A percentile compares a stretch with the other conserved stretches of the same genome.
Conservation (phyloP, 768 basidiomycete species). For the Galerina sulciceps region DNA sequence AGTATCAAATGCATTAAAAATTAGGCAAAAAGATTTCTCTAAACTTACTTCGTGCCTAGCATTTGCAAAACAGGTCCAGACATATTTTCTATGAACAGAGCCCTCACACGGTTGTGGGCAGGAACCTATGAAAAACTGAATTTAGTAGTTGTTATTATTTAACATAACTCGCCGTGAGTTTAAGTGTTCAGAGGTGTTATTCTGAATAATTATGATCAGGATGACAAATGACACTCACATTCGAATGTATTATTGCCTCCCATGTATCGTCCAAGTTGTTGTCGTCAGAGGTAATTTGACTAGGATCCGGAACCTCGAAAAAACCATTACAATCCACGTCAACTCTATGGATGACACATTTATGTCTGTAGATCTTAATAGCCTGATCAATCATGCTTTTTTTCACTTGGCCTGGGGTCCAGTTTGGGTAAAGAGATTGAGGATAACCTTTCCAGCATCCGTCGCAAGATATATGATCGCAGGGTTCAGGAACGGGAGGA, state of each 20-base stretch:
- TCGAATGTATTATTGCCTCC: slow-evolving; percentile 33
- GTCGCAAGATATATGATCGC: slow-evolving; percentile 5
- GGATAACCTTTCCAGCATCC: slow-evolving; percentile 11
- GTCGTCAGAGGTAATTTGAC: slow-evolving; percentile 21
- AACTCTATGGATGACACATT: slow-evolving; percentile 41
- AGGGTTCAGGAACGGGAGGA: slow-evolving; percentile 7
- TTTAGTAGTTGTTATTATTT: neutral
- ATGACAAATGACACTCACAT: slow-evolving; percentile 33
- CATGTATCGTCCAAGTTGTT: slow-evolving; percentile 37
- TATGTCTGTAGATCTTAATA: slow-evolving; percentile 26
- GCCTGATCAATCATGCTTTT: slow-evolving; percentile 4
- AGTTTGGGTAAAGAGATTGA: slow-evolving; percentile 14
- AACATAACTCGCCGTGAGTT: neutral
- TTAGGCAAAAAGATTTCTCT: slow-evolving; percentile 47
- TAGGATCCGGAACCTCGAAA: slow-evolving; percentile 35
- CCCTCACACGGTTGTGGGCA: slow-evolving; percentile 44
- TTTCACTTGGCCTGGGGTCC: slow-evolving; percentile 8
- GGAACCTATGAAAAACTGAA: slow-evolving; percentile 31
- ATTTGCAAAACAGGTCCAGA: slow-evolving; percentile 60
- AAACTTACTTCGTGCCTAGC: slow-evolving; percentile 56
- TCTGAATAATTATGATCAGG: neutral
- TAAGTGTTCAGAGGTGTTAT: neutral
- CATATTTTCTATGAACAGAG: slow-evolving; percentile 57
- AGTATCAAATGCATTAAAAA: slow-evolving; percentile 15
- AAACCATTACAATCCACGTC: slow-evolving; percentile 43